Evolutionary conservation across 2,329 filamentous ascomycete genomes (phyloP), one percentile per base, ranked within the genome.

Genomic region (Elsinoe australis): DNA sequence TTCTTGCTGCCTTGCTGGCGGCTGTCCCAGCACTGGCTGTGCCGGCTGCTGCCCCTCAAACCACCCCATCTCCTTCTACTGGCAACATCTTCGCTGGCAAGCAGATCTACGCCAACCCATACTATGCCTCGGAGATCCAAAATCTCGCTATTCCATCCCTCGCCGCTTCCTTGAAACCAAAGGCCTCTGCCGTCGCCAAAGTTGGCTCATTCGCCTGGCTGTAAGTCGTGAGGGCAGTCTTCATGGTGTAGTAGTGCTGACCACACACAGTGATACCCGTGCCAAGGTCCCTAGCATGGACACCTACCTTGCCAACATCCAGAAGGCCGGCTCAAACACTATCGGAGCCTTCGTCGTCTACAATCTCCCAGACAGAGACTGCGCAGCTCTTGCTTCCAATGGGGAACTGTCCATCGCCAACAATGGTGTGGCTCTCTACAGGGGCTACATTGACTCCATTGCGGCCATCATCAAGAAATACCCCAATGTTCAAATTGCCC

Each of bases 311-410:
- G 61, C 60, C 4, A 68, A 74, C 39, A 74, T 75, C 56, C 60
- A 69, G 52, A 56, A 63, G 29, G 58, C 69, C 54, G 72, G 72
- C n/a, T 70, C 70, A 5, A 70, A 60, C 45, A 58, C 71, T 49
- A 68, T 71, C 14, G 71, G 69, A 14, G 69, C 68, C 1, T 74
- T 81, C 47, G 78, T 82, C 48, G 74, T 82, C 47, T 82, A 82
- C 61, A 74, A 82, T 59, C 65, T 82, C 9, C 79, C 79, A 35
- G 77, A 80, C 55, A 74, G 78, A 59, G 79, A 82, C 59, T 82
- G 79, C 58, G 73, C 78, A 10, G 79, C 79, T 42, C 67, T 76
- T 55, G 78, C 78, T 10, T 81, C 78, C 53, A 81, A 81, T 58
- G 78, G 79, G 51, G 78, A 82, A 61, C 72, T 78, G 36, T 64